These are phyloP conservation scores for Telfairia occidentalis DNA, from an alignment of 331 rosid species.

Conservation along the genomic window DNA sequence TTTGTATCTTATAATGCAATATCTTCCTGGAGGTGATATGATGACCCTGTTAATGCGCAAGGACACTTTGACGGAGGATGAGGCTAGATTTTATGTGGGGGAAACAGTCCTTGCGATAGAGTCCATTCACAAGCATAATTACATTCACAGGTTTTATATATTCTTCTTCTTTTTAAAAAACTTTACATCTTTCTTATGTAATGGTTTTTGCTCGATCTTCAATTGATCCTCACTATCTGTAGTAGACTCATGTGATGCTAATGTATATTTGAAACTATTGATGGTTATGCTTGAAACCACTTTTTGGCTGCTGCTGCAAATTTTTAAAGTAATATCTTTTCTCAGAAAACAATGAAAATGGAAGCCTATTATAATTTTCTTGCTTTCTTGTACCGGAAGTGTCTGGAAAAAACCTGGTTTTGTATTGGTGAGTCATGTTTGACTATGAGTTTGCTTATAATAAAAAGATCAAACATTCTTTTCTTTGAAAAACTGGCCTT, in stretches of 20 bases:
- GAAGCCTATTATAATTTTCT: not conserved
- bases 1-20: conserved; percentile 83
- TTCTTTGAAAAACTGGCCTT: not conserved
- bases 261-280: not conserved
- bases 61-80: conserved; percentile 64
- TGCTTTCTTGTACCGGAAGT: not conserved
- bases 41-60: conserved; percentile 84
- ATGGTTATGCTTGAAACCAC: not conserved
- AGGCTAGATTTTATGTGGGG: conserved; percentile 69
- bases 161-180: not conserved
- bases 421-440: not conserved
- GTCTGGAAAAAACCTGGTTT: not conserved
- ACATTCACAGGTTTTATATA: conserved; percentile 52
- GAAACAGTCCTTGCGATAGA: conserved; percentile 82
- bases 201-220: not conserved
- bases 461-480: not conserved
- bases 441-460: not conserved
- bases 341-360: not conserved
- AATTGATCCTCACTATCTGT: not conserved
- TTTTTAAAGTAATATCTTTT: not conserved
- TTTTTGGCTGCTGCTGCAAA: not conserved
- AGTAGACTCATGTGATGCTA: not conserved
- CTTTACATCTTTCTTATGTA: not conserved
- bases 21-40: conserved; percentile 86
- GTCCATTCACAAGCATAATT: conserved; percentile 76